A percentile compares a stretch with the other conserved stretches of the same genome.
Evolutionary conservation across 164 flowering plant genomes (phyloP).

Genomic region (Amborella trichopoda): DNA sequence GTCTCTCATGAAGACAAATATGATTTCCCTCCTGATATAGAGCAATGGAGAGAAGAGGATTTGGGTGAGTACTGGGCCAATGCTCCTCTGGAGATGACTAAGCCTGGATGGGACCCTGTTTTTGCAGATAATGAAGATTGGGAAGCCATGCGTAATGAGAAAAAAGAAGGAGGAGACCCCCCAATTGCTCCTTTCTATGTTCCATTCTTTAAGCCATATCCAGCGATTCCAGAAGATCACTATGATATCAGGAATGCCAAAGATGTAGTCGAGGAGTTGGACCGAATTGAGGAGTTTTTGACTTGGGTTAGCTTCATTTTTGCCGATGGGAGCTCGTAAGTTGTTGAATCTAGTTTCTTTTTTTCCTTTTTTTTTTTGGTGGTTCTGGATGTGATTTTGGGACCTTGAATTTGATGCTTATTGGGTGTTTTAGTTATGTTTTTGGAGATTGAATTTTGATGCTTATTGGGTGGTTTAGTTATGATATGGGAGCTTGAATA

Average conservation of each 20-base stretch:
- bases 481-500: too few species aligned
- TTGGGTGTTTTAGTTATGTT: too few species aligned
- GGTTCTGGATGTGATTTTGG: too few species aligned
- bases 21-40: slow-evolving; percentile 69
- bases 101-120: slow-evolving; percentile 86
- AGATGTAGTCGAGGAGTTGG: slow-evolving; percentile 67
- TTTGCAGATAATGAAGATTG: slow-evolving; percentile 78
- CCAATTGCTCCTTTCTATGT: slow-evolving; percentile 77
- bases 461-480: too few species aligned
- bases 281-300: slow-evolving; percentile 88
- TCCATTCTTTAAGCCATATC: slow-evolving; percentile 62
- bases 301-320: slow-evolving; percentile 89
- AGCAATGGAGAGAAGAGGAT: slow-evolving; percentile 82
- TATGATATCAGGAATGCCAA: slow-evolving; percentile 47
- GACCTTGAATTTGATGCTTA: too few species aligned
- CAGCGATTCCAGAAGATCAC: slow-evolving; percentile 59
- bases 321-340: slow-evolving; percentile 81
- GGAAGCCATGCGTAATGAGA: slow-evolving; percentile 32
- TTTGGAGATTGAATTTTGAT: too few species aligned
- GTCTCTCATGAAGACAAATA: slow-evolving; percentile 28
- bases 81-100: slow-evolving; percentile 34
- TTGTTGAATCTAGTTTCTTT: slow-evolving; percentile 6
- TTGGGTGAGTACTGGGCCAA: slow-evolving; percentile 74
- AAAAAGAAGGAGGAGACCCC: slow-evolving; percentile 40
- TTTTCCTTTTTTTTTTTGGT: neutral